Evolutionary conservation across 2,329 filamentous ascomycete species (phyloP).

Genomic region (Penicillium sp.): DNA sequence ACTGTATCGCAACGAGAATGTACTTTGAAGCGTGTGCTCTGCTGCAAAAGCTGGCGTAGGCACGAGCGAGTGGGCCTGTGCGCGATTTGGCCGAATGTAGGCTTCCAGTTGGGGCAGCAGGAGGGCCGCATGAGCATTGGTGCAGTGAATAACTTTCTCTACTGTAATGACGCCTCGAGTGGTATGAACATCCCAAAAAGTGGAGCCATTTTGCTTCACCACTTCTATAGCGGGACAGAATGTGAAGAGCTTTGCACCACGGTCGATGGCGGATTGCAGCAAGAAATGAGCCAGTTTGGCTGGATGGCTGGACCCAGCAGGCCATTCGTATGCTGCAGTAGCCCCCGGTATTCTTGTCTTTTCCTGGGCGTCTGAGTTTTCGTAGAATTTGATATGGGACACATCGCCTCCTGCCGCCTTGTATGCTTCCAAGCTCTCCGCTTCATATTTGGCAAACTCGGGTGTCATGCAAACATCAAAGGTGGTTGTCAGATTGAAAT

Average conservation of each 20-base stretch:
- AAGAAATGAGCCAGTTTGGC: conserved; percentile 55
- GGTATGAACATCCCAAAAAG: conserved; percentile 22
- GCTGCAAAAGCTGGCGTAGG: conserved; percentile 42
- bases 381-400: conserved; percentile 44
- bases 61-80: conserved; percentile 50
- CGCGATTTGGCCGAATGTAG: conserved; percentile 47
- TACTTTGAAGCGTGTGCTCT: conserved; percentile 36
- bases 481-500: conserved; percentile 50
- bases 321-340: conserved; percentile 54
- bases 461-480: conserved; percentile 53
- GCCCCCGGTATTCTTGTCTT: conserved; percentile 42
- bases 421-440: conserved; percentile 43
- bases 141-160: conserved; percentile 27
- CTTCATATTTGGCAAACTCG: conserved; percentile 50
- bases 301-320: conserved; percentile 52
- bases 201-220: conserved; percentile 17
- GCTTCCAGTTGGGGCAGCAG: conserved; percentile 21
- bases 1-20: conserved; percentile 50
- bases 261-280: conserved; percentile 38
- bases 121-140: conserved; percentile 27
- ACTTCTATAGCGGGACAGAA: conserved; percentile 44
- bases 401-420: conserved; percentile 47
- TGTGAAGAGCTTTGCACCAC: conserved; percentile 47
- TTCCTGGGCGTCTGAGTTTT: conserved; percentile 41
- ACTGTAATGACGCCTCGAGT: conserved; percentile 18